phyloP scores from a whole-genome alignment of 2,329 filamentous ascomycete species.

The Xylariomycetidae sp. region DNA sequence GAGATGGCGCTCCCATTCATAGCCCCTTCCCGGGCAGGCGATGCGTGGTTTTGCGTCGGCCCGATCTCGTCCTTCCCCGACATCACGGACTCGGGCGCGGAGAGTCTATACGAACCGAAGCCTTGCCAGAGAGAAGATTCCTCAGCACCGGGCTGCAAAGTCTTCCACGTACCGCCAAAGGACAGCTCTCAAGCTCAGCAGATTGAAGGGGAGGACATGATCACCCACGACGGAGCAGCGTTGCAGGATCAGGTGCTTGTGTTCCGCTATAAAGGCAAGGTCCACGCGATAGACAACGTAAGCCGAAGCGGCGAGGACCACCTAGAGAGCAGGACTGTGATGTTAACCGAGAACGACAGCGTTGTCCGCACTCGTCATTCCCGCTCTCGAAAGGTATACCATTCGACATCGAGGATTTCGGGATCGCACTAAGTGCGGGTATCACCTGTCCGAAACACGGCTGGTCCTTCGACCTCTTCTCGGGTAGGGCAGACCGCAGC shows the following conservation, averaged over 20 bases:
- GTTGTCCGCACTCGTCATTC: slow-evolving; percentile 62
- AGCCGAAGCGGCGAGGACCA: slow-evolving; percentile 23
- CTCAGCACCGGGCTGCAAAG: slow-evolving; percentile 50
- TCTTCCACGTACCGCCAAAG: slow-evolving; percentile 43
- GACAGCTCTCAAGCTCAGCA: slow-evolving; percentile 31
- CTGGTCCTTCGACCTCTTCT: slow-evolving; percentile 66
- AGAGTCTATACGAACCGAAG: slow-evolving; percentile 31
- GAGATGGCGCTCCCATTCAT: slow-evolving; percentile 9
- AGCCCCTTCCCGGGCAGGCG: slow-evolving; percentile 15
- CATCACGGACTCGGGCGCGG: slow-evolving; percentile 33
- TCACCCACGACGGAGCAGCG: slow-evolving; percentile 17
- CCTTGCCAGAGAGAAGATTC: slow-evolving; percentile 33
- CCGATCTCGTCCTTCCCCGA: slow-evolving; percentile 49
- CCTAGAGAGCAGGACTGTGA: background rate
- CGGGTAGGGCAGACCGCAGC: slow-evolving; percentile 55
- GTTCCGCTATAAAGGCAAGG: slow-evolving; percentile 55
- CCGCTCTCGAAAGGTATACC: slow-evolving; percentile 56
- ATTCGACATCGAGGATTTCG: slow-evolving; percentile 71
- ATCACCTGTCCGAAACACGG: slow-evolving; percentile 62
- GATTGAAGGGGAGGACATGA: slow-evolving; percentile 28
- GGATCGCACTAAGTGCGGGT: slow-evolving; percentile 54
- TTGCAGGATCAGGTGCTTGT: slow-evolving; percentile 58
- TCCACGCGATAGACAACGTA: slow-evolving; percentile 66
- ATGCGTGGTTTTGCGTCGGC: slow-evolving; percentile 50
- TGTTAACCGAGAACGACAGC: slow-evolving; percentile 31